Evolutionary conservation across 176 grass and related monocot species (phyloP), one percentile per base, ranked within the genome.

Genomic region (Musa itinerans): DNA sequence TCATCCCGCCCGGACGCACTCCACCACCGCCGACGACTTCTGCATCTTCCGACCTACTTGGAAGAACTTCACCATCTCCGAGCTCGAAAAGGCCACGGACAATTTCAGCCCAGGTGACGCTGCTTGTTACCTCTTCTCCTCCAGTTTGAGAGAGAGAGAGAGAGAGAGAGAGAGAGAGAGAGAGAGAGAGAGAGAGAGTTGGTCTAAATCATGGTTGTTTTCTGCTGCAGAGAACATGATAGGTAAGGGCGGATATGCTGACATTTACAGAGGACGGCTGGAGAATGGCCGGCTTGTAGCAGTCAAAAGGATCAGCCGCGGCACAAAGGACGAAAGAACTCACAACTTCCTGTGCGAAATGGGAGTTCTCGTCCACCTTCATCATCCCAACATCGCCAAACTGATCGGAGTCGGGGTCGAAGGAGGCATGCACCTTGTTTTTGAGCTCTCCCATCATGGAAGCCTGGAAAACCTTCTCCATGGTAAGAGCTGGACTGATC

Each of bases 351-450:
- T 96, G 16, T 52, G 83, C 1, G 92, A 96, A 80, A 73, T 96
- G 19, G 92, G 92, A 0, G 82, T 82, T 55, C 74, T 85, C 3
- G 78, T 89, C 8, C 90, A 89, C 65, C 74, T 92, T 16, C 83
- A 83, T 71, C 92, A 96, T 74, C 87, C 92, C 0, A 96, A 96
- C 75, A 80, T 87, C 5, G 85, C 87, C 0, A 86, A 86, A 70
- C 80, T 92, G 7, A 76, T 96, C 0, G 89, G 89, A 11, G 89
- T 96, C 1, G 83, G 92, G 77, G 78, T 86, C 66, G 89, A 96
- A 73, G 92, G 87, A 73, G 89, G 92, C 27, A 78, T 89, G 79
- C 73, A 89, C 86, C 89, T 96, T 53, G 85, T 96, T 56, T 82
- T 96, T 80, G 80, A 90, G 4, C 78, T 92, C 69, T 92, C 87